Conservation (phyloP, 768 basidiomycete species). For the Rhizopogon roseolus region DNA sequence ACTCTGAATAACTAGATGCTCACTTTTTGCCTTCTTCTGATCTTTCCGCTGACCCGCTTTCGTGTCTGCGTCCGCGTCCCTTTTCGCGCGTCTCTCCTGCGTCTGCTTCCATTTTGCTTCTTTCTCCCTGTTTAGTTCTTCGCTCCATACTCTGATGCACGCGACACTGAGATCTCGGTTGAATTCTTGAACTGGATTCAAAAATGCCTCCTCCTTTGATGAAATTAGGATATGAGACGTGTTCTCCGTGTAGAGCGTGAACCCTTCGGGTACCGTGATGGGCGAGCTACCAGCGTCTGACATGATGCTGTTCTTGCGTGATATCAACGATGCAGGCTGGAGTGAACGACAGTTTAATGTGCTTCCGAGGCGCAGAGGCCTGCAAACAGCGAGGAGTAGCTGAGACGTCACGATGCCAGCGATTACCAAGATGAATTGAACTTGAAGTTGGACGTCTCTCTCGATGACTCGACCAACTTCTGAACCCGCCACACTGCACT, state of each 20-base stretch:
- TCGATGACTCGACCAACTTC: background rate
- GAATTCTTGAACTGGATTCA: conserved; percentile 98
- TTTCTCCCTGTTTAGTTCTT: conserved; percentile 60
- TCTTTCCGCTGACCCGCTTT: conserved; percentile 17
- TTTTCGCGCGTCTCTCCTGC: conserved; percentile 44
- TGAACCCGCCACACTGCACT: background rate
- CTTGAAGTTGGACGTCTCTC: background rate
- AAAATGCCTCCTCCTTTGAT: conserved; percentile 73
- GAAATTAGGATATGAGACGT: conserved; percentile 74
- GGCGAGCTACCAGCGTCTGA: conserved; percentile 7
- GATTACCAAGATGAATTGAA: conserved; percentile 3
- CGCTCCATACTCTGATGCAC: conserved; percentile 86
- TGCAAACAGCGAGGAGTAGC: conserved; percentile 10
- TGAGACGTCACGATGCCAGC: conserved; percentile 13
- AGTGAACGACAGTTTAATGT: background rate
- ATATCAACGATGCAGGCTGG: background rate
- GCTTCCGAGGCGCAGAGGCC: conserved; percentile 24
- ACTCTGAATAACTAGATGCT: conserved; percentile 11
- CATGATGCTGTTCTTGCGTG: background rate
- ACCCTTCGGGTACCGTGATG: conserved; percentile 62
- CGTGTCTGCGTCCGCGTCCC: conserved; percentile 7
- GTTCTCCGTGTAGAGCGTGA: conserved; percentile 77
- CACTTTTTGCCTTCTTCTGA: conserved; percentile 45
- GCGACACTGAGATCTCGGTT: conserved; percentile 93
- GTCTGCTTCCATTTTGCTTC: conserved; percentile 52